Base-by-base conservation (phyloP, 345 rosid species). In the Rhizophora apiculata region DNA sequence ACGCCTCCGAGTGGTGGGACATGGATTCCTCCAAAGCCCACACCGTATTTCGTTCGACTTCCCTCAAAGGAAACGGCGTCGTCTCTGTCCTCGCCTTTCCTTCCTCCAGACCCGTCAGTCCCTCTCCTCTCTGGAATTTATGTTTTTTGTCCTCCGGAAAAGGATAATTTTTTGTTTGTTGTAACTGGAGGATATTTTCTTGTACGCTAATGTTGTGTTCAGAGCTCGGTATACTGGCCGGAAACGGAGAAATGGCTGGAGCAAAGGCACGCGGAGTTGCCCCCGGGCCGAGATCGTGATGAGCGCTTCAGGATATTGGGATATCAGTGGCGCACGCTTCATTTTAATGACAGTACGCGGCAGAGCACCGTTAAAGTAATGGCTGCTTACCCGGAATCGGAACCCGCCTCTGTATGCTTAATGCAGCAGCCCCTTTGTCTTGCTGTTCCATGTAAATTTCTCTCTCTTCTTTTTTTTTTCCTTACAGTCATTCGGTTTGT, bases 1-100 rank as follows among this genome's bases (percentile, higher is more conserved):
- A 89, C 82, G 82, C 90, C 6, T 77, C 87, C 56, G 98, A 94
- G 76, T 94, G 97, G 98, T 89, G 93, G 96, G 89, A 87, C 18
- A 76, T 87, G 51, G 71, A 73, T 4, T 74, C 80, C 70, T 73
- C 80, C 71, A 76, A 65, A 5, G 83, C 81, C 30, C 70, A 82
- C 70, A 78, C 82, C 4, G 78, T 91, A 62, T 68, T 89, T 72
- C 89, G 84, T 48, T 67, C 83, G 4, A 64, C 70, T 55, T 94
- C 98, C 21, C 71, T 22, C 8, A 34, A 81, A 30, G 98, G 97
- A 54, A 91, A 91, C 75, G 97, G 98, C 78, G 65, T 85, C 74
- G 89, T 94, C 52, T 94, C 98, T 0, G 95, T 94, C 29, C 74
- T 85, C 27, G 82, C 95, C 0, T 81, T 81, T 62, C 92, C 97